Base-by-base conservation (phyloP, 441 rosid genomes). In the Pelargonium cotyledonis region DNA sequence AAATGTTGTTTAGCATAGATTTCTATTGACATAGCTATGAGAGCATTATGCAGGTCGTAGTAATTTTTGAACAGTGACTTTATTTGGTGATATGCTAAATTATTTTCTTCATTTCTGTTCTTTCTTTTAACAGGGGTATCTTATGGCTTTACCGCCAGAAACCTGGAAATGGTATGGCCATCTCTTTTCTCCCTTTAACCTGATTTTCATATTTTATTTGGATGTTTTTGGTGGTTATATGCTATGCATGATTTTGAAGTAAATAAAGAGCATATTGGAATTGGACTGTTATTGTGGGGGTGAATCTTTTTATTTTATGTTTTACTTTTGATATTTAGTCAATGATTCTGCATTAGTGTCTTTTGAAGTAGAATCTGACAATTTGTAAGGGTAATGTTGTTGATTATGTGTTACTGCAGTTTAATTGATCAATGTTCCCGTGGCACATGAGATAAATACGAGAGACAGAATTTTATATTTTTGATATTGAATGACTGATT, bases 81-180 rank as follows among this genome's bases (percentile, higher is more conserved):
- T 14, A 14, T 23, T 19, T 2, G 46, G 1, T 65, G 1, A 35
- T 35, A 35, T 35, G 40, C 68, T n/a, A 31, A 35, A 16, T 3
- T 46, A 35, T 68, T 74, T 51, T 65, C 21, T 38, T 63, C 43
- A 44, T 12, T 70, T 73, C 58, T 67, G 5, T 46, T 6, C 18
- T n/a, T 38, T 57, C 51, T 76, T 49, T 66, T 58, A 19, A 67
- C 82, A 95, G 99, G 79, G 86, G 85, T 29, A 85, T 95, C 49
- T 74, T 90, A 53, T 86, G 86, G 86, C 61, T 86, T 72, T 89
- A 86, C 67, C 89, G 91, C 67, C 87, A 70, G 76, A 86, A 81
- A 80, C 75, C 94, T 60, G 96, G 97, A 79, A 88, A 90, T 68
- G 97, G 99, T 95, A 83, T 68, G 78, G 4, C 14, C 68, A 18